Base-by-base conservation (phyloP, 331 rosid species). In the Pyracantha coccinea region DNA sequence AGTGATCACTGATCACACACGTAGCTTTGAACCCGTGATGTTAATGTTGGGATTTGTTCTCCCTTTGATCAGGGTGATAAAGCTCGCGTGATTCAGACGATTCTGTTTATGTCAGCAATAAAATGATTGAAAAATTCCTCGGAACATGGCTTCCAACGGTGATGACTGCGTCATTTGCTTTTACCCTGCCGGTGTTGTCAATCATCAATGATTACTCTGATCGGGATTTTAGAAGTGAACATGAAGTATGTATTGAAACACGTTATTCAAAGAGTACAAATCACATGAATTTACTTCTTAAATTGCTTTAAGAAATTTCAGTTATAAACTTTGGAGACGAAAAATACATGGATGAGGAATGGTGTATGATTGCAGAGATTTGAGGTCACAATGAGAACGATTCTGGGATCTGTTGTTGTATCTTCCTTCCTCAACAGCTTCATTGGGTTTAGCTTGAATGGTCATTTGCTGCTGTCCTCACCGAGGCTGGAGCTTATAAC, bases 401-500 rank as follows among this genome's bases (percentile, higher is more conserved):
- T 95, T 76, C 99, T 92, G 77, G 97, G 99, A n/a, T 95, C 97
- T 19, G 78, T 95, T 38, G 88, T 95, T 25, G 92, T 95, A 66
- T 80, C 98, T 66, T 89, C 99, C 72, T 86, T 90, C 29, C 13
- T 95, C 89, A 92, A 84, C 81, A 82, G 92, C 78, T 68, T 95
- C 81, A 85, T 95, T 44, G 97, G 97, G 11, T 95, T 68, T 81
- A 89, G 58, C 38, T 95, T 70, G 29, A 85, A 60, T 95, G 99
- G 99, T 89, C 90, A 69, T 95, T 95, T 74, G 99, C 99, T n/a
- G 97, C 96, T 77, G 80, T 92, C 76, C 97, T 95, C 74, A 95
- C 97, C 0, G 92, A 63, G 4, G 91, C 97, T 62, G 99, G 99
- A 71, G 97, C 99, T 45, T 92, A 92, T 83, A 89, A 92, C 70